Evolutionary conservation across 1,139 yeast species (phyloP).

Genomic region (Candida frijolesensis): DNA sequence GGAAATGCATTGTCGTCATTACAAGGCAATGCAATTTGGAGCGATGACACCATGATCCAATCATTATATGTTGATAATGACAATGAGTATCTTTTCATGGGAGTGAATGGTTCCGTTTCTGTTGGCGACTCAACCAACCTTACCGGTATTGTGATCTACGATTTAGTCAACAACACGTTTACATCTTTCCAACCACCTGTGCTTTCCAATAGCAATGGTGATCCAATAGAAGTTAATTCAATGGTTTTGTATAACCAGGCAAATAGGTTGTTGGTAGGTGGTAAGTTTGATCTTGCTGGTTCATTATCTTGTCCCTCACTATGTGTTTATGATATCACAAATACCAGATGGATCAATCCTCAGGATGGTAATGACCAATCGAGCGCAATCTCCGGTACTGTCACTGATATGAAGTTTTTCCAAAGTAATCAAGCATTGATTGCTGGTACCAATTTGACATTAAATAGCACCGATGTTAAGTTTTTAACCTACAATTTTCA

Average conservation of each 20-base stretch:
- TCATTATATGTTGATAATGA: constrained; percentile 44
- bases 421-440: constrained; percentile 54
- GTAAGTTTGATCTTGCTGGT: constrained; percentile 66
- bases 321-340: constrained; percentile 65
- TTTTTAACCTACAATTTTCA: constrained; percentile 59
- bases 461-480: constrained; percentile 33
- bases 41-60: constrained; percentile 36
- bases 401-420: constrained; percentile 57
- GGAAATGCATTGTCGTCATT: constrained; percentile 25
- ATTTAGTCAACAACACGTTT: constrained; percentile 42
- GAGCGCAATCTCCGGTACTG: constrained; percentile 47
- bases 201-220: constrained; percentile 27
- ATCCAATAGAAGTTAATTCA: constrained; percentile 47
- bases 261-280: constrained; percentile 68
- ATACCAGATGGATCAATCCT: constrained; percentile 57
- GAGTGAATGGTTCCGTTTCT: constrained; percentile 50
- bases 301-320: constrained; percentile 61
- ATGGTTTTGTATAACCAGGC: constrained; percentile 55
- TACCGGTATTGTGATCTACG: constrained; percentile 56
- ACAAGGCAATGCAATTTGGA: constrained; percentile 40
- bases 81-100: constrained; percentile 46
- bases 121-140: constrained; percentile 24
- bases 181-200: constrained; percentile 52
- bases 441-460: constrained; percentile 57
- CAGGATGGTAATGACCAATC: constrained; percentile 34